Conservation (phyloP, 1,284 basidiomycete genomes). For the Ceratobasidium sp. region DNA sequence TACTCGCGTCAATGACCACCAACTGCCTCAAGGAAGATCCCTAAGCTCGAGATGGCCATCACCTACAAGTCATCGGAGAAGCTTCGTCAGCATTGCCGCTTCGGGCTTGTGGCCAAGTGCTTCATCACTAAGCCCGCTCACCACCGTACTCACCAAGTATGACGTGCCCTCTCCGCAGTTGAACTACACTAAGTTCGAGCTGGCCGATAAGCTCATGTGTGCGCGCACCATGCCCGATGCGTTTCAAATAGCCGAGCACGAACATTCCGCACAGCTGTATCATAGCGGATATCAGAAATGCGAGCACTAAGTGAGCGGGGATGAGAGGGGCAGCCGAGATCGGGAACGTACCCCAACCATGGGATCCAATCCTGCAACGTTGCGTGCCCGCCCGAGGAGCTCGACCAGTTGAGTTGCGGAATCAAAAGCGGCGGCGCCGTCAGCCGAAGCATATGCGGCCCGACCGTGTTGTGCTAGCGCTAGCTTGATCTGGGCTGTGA, state of each 20-base stretch:
- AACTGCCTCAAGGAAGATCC: constrained; percentile 31
- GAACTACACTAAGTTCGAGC: constrained; percentile 15
- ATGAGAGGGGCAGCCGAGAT: neutral
- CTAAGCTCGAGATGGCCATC: constrained; percentile 1
- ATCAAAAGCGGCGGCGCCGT: neutral
- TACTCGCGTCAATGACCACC: neutral
- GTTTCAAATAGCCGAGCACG: constrained; percentile 27
- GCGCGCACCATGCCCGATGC: neutral
- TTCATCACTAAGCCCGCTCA: constrained; percentile 6
- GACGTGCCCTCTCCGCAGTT: neutral
- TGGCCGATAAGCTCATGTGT: neutral
- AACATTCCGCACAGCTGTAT: constrained; percentile 13
- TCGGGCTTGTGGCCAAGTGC: neutral
- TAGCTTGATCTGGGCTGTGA: constrained; percentile 10
- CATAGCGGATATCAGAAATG: neutral
- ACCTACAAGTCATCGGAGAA: neutral
- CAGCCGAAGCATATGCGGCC: neutral
- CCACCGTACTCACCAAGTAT: constrained; percentile 19
- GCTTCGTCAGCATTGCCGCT: neutral
- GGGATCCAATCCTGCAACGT: neutral
- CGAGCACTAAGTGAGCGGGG: neutral
- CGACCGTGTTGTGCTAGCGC: constrained; percentile 16
- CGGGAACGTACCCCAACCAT: constrained; percentile 25
- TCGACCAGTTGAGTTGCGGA: constrained; percentile 5
- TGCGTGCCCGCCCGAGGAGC: neutral